Conservation (phyloP, 495 filamentous ascomycete genomes). For the Talaromyces wortmannii region DNA sequence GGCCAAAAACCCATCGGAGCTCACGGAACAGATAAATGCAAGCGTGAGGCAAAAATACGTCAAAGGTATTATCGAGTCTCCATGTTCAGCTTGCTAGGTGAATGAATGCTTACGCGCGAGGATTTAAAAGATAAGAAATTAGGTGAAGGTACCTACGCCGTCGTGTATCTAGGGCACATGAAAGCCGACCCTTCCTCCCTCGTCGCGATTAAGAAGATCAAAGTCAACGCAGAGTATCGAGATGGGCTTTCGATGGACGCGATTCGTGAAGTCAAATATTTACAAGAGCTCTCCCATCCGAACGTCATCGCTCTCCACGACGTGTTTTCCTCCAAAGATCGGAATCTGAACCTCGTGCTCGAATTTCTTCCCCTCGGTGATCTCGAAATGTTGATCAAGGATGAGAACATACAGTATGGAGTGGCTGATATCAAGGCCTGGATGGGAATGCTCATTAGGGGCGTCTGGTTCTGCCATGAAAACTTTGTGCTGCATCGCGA, state of each 20-base stretch:
- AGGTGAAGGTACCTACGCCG: conserved; percentile 94
- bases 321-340: conserved; percentile 88
- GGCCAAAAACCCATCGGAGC: conserved; percentile 32
- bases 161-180: conserved; percentile 83
- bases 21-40: conserved; percentile 84
- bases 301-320: conserved; percentile 89
- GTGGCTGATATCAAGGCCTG: conserved; percentile 91
- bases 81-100: not conserved
- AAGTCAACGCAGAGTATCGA: conserved; percentile 73
- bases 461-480: conserved; percentile 94
- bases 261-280: conserved; percentile 87
- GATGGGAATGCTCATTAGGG: conserved; percentile 94
- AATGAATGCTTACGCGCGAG: no score
- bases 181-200: conserved; percentile 56
- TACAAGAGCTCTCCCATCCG: conserved; percentile 91
- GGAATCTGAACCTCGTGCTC: conserved; percentile 89
- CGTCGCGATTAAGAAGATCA: conserved; percentile 98
- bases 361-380: conserved; percentile 89
- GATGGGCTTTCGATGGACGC: conserved; percentile 92
- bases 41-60: conserved; percentile 81
- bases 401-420: conserved; percentile 68
- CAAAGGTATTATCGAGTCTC: conserved; percentile 52
- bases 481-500: conserved; percentile 93
- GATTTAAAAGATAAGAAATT: conserved; percentile 65
- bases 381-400: conserved; percentile 87